phyloP scores from a whole-genome alignment of 495 filamentous ascomycete species.

The Neurospora sp. region DNA sequence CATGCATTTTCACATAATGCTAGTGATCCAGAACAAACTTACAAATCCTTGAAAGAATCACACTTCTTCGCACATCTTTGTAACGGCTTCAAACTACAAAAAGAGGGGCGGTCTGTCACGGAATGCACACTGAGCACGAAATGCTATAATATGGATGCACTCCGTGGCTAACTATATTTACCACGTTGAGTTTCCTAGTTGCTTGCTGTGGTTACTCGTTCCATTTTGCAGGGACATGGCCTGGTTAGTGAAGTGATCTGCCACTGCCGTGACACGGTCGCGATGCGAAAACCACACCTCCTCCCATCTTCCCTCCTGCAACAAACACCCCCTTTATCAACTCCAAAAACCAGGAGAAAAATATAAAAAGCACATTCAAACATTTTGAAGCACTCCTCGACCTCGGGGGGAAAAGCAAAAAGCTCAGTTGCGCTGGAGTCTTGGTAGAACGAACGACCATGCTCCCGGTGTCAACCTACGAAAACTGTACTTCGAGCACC shows the following conservation, averaged over 20 bases:
- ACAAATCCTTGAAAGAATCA: neutral
- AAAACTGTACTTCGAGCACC: neutral
- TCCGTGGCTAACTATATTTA: neutral
- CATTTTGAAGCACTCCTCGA: neutral
- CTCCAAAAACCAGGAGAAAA: neutral
- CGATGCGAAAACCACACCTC: neutral
- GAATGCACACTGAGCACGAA: neutral
- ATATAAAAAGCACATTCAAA: neutral
- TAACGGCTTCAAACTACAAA: neutral
- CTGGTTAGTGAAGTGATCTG: neutral
- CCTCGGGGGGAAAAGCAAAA: neutral
- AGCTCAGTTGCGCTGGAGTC: neutral
- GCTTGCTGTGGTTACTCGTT: neutral
- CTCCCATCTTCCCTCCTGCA: neutral
- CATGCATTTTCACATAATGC: neutral
- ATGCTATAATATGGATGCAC: neutral
- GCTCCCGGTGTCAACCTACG: neutral
- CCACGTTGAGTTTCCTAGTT: neutral
- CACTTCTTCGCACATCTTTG: neutral
- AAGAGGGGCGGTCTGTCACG: neutral
- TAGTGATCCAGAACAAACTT: neutral
- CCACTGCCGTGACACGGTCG: neutral
- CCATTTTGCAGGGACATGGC: neutral
- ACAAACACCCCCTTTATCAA: neutral
- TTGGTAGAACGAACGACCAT: neutral